These are phyloP conservation scores for Saccharomycopsis hybrid DNA, from an alignment of 1,139 yeast species.

Conservation along the genomic window DNA sequence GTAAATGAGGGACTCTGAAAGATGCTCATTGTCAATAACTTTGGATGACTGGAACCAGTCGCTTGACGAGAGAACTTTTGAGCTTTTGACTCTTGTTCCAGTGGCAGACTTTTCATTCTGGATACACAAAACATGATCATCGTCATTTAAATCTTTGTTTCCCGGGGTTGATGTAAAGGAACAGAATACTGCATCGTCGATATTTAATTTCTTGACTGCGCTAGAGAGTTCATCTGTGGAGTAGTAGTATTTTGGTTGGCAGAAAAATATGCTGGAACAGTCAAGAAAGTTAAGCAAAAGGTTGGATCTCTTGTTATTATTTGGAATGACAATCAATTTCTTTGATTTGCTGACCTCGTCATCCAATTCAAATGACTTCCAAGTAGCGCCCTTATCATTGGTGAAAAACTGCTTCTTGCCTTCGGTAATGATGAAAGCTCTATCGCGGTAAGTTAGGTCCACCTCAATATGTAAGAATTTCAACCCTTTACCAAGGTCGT, in stretches of 20 bases:
- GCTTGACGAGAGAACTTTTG: constrained; percentile 40
- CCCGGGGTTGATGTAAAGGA: constrained; percentile 33
- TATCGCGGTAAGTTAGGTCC: constrained; percentile 39
- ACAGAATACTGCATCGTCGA: constrained; percentile 38
- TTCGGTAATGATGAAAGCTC: constrained; percentile 49
- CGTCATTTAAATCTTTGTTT: constrained; percentile 23
- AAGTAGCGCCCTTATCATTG: constrained; percentile 49
- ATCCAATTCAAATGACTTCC: constrained; percentile 39
- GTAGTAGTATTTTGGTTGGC: constrained; percentile 38
- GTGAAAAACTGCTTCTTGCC: constrained; percentile 45
- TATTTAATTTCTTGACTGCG: constrained; percentile 32
- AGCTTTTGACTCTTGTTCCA: constrained; percentile 38
- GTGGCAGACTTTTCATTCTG: constrained; percentile 35
- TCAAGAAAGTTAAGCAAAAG: constrained; percentile 35
- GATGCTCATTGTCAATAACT: constrained; percentile 29
- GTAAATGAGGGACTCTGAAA: constrained; percentile 33
- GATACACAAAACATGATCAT: constrained; percentile 45
- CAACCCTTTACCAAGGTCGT: constrained; percentile 25
- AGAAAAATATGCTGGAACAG: constrained; percentile 34
- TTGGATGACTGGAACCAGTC: constrained; percentile 46
- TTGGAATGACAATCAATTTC: constrained; percentile 34
- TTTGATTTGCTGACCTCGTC: background rate
- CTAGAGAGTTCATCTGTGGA: constrained; percentile 50
- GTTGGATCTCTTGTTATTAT: constrained; percentile 36
- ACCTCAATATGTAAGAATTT: constrained; percentile 31